These are phyloP conservation scores for Coemansia reversa DNA, from an alignment of 192 early-diverging fungal species.

Conservation along the genomic window DNA sequence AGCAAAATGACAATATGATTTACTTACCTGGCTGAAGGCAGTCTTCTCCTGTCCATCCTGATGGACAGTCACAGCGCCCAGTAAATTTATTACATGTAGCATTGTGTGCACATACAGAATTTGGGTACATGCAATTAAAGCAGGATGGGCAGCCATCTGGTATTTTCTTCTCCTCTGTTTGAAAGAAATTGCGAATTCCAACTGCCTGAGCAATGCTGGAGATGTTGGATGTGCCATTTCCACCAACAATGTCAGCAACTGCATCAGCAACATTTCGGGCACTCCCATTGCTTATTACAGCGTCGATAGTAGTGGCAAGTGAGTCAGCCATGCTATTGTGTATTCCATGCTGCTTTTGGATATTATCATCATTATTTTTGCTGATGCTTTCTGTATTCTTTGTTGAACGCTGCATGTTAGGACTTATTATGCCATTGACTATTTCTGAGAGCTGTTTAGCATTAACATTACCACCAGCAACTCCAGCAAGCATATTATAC, in stretches of 20 bases:
- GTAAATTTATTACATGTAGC: conserved; percentile 71
- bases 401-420: not conserved
- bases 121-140: conserved; percentile 81
- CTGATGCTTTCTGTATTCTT: not conserved
- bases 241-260: conserved; percentile 37
- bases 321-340: not conserved
- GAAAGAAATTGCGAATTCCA: conserved; percentile 47
- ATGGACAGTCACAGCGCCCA: conserved; percentile 72
- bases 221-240: conserved; percentile 30
- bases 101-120: conserved; percentile 72
- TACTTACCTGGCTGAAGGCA: conserved; percentile 64
- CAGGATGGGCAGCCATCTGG: conserved; percentile 71
- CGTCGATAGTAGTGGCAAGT: conserved; percentile 6
- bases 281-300: conserved; percentile 2
- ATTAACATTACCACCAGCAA: not conserved
- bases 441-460: conserved; percentile 7
- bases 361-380: not conserved
- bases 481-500: conserved; percentile 10
- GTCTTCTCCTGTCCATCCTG: conserved; percentile 79
- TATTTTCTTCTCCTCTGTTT: conserved; percentile 27
- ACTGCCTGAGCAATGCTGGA: conserved; percentile 35
- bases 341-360: not conserved
- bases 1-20: not conserved
- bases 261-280: conserved; percentile 20
- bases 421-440: conserved; percentile 1